A percentile compares a stretch with the other conserved stretches of the same genome.
Conservation (phyloP, 257 asterid species). For the Salvia splendens region DNA sequence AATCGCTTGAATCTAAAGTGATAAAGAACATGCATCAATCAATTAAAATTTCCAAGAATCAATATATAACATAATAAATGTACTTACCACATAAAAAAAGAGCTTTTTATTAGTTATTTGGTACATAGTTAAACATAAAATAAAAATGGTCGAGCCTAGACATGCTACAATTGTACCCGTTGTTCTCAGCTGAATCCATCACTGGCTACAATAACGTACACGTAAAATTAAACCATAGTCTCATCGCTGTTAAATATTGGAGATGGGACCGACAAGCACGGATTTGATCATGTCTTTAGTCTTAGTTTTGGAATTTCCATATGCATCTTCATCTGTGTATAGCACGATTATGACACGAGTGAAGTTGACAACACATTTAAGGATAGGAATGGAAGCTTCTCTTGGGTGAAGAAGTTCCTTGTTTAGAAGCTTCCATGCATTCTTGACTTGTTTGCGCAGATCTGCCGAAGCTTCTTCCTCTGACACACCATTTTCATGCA, state of each 20-base stretch:
- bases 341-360: slow-evolving; percentile 30
- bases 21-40: too few species aligned
- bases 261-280: slow-evolving; percentile 27
- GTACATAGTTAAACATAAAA: too few species aligned
- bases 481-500: slow-evolving; percentile 24
- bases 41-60: too few species aligned
- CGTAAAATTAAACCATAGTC: too few species aligned
- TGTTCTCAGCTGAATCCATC: too few species aligned
- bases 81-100: too few species aligned
- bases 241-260: neutral
- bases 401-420: slow-evolving; percentile 25
- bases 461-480: slow-evolving; percentile 27
- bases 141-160: too few species aligned
- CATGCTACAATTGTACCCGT: too few species aligned
- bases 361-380: slow-evolving; percentile 25
- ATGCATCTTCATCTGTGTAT: slow-evolving; percentile 33
- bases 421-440: slow-evolving; percentile 40
- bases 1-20: too few species aligned
- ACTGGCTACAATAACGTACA: too few species aligned
- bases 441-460: slow-evolving; percentile 21
- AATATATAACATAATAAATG: too few species aligned
- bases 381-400: slow-evolving; percentile 15
- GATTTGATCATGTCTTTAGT: slow-evolving; percentile 17
- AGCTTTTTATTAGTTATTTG: too few species aligned
- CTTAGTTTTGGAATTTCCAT: slow-evolving; percentile 27